Conservation (phyloP, 257 asterid genomes). For the Thymus mandschuricus region DNA sequence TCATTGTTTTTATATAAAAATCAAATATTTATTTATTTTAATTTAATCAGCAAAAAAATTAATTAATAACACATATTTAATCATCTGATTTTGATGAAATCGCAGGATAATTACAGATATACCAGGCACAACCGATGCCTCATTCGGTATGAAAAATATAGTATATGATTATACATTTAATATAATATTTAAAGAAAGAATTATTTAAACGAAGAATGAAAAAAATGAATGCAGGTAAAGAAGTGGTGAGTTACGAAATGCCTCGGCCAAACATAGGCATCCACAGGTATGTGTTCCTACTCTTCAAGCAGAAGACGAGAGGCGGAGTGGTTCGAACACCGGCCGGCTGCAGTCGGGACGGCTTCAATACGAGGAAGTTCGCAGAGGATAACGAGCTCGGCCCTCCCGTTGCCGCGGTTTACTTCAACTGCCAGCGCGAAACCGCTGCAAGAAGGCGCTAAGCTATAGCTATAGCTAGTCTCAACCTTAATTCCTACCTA, state of each 20-base stretch:
- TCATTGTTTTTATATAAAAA: neutral
- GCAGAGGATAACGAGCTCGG: slow-evolving; percentile 66
- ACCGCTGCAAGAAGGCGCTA: slow-evolving; percentile 79
- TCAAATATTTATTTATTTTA: too few relatives aligned
- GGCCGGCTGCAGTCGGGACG: slow-evolving; percentile 41
- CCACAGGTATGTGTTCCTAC: slow-evolving; percentile 71
- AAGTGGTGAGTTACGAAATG: slow-evolving; percentile 70
- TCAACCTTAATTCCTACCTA: too few relatives aligned
- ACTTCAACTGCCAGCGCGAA: slow-evolving; percentile 94
- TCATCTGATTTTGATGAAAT: slow-evolving; percentile 28
- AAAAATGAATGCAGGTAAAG: slow-evolving; percentile 55
- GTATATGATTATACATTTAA: neutral
- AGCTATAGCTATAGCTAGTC: too few relatives aligned
- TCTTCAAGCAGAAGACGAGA: slow-evolving; percentile 73
- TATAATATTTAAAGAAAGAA: too few relatives aligned
- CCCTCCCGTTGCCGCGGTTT: slow-evolving; percentile 78
- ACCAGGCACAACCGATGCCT: slow-evolving; percentile 88
- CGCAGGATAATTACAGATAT: slow-evolving; percentile 90
- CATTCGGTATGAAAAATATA: slow-evolving; percentile 61
- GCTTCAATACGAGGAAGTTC: slow-evolving; percentile 64
- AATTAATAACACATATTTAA: too few relatives aligned
- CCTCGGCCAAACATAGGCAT: slow-evolving; percentile 89
- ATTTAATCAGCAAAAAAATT: too few relatives aligned
- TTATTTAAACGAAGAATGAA: neutral
- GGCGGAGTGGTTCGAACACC: neutral